Evolutionary conservation across 768 basidiomycete species (phyloP), one percentile per base, ranked within the genome.

Genomic region (Hysterangium stoloniferum): DNA sequence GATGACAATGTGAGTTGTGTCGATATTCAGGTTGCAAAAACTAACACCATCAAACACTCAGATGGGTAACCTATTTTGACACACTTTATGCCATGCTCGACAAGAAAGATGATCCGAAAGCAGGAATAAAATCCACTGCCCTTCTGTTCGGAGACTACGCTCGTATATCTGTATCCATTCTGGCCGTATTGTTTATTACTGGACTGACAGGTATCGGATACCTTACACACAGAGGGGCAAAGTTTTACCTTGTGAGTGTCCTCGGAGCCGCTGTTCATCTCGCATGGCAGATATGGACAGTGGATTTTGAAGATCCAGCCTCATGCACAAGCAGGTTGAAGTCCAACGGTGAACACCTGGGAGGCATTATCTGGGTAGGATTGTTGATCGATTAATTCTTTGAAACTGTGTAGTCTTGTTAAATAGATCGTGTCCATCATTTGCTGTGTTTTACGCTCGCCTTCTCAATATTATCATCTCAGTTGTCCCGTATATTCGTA

Each of bases 71-170:
- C 40, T 62, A 70, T 24, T 74, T 74, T 59, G 77, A 83, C 59
- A 78, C 79, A 1, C 78, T 80, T 53, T 83, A 83, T 57, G 80
- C 78, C 4, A 34, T 28, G 11, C 13, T 33, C 68, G 80, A 82
- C 60, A 77, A 76, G 53, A 61, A 64, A 25, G 81, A 82, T 64
- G 80, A 83, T 56, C 61, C 75, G 20, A 63, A 69, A 37, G 79
- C 72, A 13, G 77, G 77, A 32, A 75, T 83, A 44, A 78, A 79
- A 61, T 80, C 79, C 1, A 82, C 78, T 40, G 79, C 80, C 0
- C 63, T 82, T 12, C 69, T 80, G n/a, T 82, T 82, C 60, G 77
- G 73, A 17, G 58, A 62, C 12, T 59, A 65, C 27, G 68, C 76
- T 22, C 65, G 68, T 31, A 65, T 67, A 2, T 66, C 80, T 47